Evolutionary conservation across 208 protist genomes (phyloP), one percentile per base, ranked within the genome.

Genomic region (Blastocrithidia nonstop): DNA sequence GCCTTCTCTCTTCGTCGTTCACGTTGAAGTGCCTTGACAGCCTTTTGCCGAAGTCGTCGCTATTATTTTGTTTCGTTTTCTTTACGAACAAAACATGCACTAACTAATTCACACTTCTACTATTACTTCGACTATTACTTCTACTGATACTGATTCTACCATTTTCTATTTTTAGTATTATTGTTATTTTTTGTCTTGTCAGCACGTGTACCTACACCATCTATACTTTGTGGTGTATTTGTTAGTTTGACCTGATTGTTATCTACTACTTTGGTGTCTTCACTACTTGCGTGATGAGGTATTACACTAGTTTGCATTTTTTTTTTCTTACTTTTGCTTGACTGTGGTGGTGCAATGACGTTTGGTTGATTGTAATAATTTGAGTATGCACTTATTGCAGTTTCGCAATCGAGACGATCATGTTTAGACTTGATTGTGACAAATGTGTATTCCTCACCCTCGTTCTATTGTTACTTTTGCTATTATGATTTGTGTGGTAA

Each of bases 331-430:
- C n/a, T n/a, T n/a, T n/a, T n/a, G 6, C 29, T 37, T 15, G 5
- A 40, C 5, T 45, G 45, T 0, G 72, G 60, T 1, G 79, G 61
- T n/a, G 60, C 43, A 53, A 94, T 87, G 2, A 91, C 62, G 45
- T 87, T 88, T 8, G 85, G 85, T 44, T 94, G 85, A 50, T 94
- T 90, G 61, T 76, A 83, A 50, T 88, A 84, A 6, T 71, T 89
- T 0, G 74, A 85, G 50, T 74, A 76, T 7, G 67, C 51, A 36
- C 67, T 86, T 11, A 91, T 57, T 13, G 61, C 80, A 0, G 74
- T 94, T 48, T 94, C 85, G 51, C 75, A 86, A 60, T 94, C 85
- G 19, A 88, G 26, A 21, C 64, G 72, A 22, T 51, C 45, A 31
- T n/a, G 50, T 55, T 55, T 61, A 4, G 53, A 15, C 45, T 62